Base-by-base conservation (phyloP, 495 filamentous ascomycete genomes). In the Lophiostoma macrostomum region DNA sequence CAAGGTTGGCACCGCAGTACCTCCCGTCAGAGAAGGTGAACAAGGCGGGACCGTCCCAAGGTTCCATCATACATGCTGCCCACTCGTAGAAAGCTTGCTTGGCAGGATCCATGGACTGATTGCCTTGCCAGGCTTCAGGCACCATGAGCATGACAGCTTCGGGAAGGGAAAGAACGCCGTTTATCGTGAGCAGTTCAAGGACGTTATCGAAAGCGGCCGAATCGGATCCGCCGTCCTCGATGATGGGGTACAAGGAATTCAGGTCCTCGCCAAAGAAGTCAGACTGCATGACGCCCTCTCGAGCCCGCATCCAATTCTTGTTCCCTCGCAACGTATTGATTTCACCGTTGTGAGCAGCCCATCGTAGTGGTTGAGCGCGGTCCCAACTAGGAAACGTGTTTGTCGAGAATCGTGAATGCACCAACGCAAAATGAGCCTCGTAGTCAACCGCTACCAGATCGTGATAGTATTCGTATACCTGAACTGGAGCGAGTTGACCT, bases 331-430 rank as follows among this genome's bases (percentile, higher is more conserved):
- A 76, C 3, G 93, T 99, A 69, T 99, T 99, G 60, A 99, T 97
- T 72, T 99, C 93, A 75, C 93, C 93, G 65, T 99, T 99, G 76
- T 99, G 93, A 67, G 93, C 93, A 41, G 90, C 91, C 94, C 91
- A 97, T 68, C 93, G 82, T 58, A 99, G 71, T 18, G 93, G 93
- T 72, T 99, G 93, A 32, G 93, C 94, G 71, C 93, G 88, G 71
- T 99, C 93, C 93, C 93, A 99, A 7, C 90, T 96, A 22, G 93
- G 93, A 70, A 99, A 99, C 37, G 93, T 99, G 74, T 99, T 99
- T 32, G 93, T 99, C 10, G 91, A 96, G 75, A 99, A 99, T 50
- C 93, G 88, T 22, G 91, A 96, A 71, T 99, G 93, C 19, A 99
- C 93, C 19, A 99, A 80, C 35, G 93, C 93, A 69, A 99, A 99